Evolutionary conservation across 2,329 filamentous ascomycete species (phyloP), one percentile per base, ranked within the genome.

Genomic region (Ophiobolus disseminans): DNA sequence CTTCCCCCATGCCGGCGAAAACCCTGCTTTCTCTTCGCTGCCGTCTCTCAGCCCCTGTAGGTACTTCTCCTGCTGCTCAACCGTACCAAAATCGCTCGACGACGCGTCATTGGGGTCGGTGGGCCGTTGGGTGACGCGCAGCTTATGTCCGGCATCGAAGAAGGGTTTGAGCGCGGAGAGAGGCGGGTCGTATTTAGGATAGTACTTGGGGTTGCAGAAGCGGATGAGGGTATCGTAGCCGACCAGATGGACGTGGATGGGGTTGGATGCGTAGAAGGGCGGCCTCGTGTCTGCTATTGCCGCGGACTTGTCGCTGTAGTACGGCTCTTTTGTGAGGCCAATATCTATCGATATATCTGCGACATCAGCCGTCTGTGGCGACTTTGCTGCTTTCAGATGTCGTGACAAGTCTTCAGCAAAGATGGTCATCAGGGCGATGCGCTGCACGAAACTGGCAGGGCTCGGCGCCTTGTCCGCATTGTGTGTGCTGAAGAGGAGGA

Each of bases 161-260:
- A 91, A 89, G 0, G 84, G 83, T 1, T 75, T 75, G 2, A 93
- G 76, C 0, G 82, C 82, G 0, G 69, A 72, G 10, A 83, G 76
- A 53, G 87, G 60, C 66, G 76, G 66, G 45, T 70, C 26, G 63
- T 76, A 55, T 44, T 68, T 58, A 5, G 70, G 67, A 65, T 91
- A 90, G 73, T 93, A 93, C 67, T 88, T 89, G 0, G 87, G 81
- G 39, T 89, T 78, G 44, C 89, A 83, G 42, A 93, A 84, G 16
- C 89, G 82, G 13, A 88, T 83, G 5, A 92, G 74, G 0, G 89
- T 93, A 62, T 93, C 89, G 66, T 85, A 93, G 21, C 90, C 90
- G 1, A 85, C 82, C 2, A 92, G 80, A 62, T 89, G 89, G 3
- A 89, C 75, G 61, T 91, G 87, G 43, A 48, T 64, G 0, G 76